Evolutionary conservation across 306 rosid species (phyloP), one percentile per base, ranked within the genome.

Genomic region (Trifolium dubium): DNA sequence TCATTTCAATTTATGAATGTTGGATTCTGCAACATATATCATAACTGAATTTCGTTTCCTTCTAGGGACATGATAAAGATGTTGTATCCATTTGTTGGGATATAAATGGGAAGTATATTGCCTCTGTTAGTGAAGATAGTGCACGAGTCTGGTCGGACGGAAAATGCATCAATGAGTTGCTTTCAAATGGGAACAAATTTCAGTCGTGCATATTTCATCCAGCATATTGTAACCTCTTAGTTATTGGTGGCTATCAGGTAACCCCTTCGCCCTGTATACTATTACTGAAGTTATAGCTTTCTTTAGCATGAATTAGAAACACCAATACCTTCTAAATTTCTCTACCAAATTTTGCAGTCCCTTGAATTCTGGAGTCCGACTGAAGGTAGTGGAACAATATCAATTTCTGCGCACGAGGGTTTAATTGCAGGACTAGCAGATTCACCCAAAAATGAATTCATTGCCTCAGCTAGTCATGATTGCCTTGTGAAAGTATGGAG

Each of bases 391-490:
- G 77, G 46, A 58, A 69, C 85, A 44, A 2, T 37, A 84, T n/a
- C 69, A 3, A 34, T 83, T 66, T 67, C 84, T 18, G 89, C 90
- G 3, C 92, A 90, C 77, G 49, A 72, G 31, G 96, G 85, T 37
- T 23, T 73, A 28, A 80, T 90, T 54, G 64, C 82, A 29, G 91
- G 83, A 51, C 78, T 86, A 10, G 82, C 85, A 32, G 82, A 77
- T 50, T 79, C 89, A 35, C 67, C 72, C 0, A n/a, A 44, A 64
- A 74, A 71, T 35, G 79, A 80, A 32, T 60, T 79, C 84, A 74
- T 90, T 43, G 96, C 96, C 69, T 88, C 96, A 0, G 85, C 84
- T 17, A 77, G 96, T 77, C 84, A 84, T 75, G 96, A 90, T 80
- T 75, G 65, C 5, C 71, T 74, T 15, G 89, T 86, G 66, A 90